Evolutionary conservation across 2,329 filamentous ascomycete species (phyloP).

Genomic region (Talaromyces islandicus): DNA sequence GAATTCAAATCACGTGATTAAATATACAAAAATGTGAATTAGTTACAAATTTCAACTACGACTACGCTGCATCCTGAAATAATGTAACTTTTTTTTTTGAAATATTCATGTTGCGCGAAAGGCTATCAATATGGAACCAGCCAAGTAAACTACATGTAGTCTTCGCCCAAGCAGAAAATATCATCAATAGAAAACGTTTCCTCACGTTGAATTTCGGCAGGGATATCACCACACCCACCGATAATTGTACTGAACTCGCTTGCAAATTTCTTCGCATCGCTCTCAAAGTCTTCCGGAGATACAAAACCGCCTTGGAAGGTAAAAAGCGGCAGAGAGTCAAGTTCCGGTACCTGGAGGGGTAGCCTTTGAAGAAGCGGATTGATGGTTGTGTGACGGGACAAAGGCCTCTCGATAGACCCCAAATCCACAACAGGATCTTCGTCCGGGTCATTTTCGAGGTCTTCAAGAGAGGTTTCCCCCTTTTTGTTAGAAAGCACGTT

Average conservation of each 20-base stretch:
- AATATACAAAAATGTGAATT: background rate
- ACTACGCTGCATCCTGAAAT: too few species aligned
- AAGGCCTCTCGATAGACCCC: slow-evolving; percentile 18
- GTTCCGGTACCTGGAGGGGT: slow-evolving; percentile 44
- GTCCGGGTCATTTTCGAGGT: slow-evolving; percentile 14
- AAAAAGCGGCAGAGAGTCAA: slow-evolving; percentile 53
- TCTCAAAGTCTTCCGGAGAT: slow-evolving; percentile 31
- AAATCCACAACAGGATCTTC: slow-evolving; percentile 10
- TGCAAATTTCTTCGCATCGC: slow-evolving; percentile 48
- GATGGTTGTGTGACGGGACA: slow-evolving; percentile 36
- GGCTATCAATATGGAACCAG: background rate
- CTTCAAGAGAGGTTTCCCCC: slow-evolving; percentile 9
- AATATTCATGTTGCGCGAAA: background rate
- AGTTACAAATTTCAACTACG: background rate
- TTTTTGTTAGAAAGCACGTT: slow-evolving; percentile 1
- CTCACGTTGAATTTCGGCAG: slow-evolving; percentile 22
- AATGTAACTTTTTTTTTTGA: too few species aligned
- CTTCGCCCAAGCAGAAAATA: slow-evolving; percentile 57
- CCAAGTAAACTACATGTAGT: background rate
- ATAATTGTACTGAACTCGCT: slow-evolving; percentile 56
- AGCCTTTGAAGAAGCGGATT: slow-evolving; percentile 44
- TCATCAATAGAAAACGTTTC: slow-evolving; percentile 44
- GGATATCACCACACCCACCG: slow-evolving; percentile 56
- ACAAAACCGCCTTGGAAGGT: slow-evolving; percentile 54
- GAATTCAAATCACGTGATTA: background rate